Base-by-base conservation (phyloP, 2,329 filamentous ascomycete species). In the Chaetomiaceae sp. region DNA sequence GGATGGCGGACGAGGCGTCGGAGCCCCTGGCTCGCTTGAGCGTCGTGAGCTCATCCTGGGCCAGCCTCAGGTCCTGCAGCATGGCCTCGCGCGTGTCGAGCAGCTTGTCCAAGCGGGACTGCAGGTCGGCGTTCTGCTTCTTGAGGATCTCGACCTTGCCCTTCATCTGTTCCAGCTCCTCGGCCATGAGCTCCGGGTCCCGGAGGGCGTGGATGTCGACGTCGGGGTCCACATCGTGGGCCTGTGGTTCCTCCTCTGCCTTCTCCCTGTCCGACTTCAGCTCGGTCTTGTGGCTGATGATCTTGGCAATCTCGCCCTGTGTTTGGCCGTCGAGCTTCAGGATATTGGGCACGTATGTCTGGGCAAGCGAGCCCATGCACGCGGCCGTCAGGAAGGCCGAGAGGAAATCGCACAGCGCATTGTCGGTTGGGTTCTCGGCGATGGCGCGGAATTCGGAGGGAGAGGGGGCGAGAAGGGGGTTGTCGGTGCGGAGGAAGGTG, bases 11-110 rank as follows among this genome's bases (percentile, higher is more conserved):
- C 20, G 72, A 77, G 65, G 72, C 80, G 67, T 72, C 74, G 68
- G 74, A 70, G 65, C 81, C 71, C 72, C 81, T 70, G 51, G 78
- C 68, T 64, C 76, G 76, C 8, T 79, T 74, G 65, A 82, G 77
- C 29, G 75, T 71, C 51, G 81, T 75, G 38, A 81, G 74, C 61
- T 78, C 77, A 57, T 76, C 77, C 45, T 79, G 75, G 57, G 81
- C 74, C 23, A 77, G 67, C 55, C 82, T 78, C 49, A 84, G 81
- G 63, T 87, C 77, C 44, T 80, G 77, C 61, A 86, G 80, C 42
- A 88, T 70, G 59, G 83, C 80, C 57, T 89, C 84, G 58, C 89
- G 76, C 47, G 77, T 83, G 57, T 79, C 75, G 60, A 83, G 78
- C 17, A 86, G 70, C 63, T 80, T 75, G 53, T 83, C 82, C 46